A percentile compares a stretch with the other conserved stretches of the same genome.
Evolutionary conservation across 805 yeast genomes (phyloP).

Genomic region (Starmerella ratchasimensis): DNA sequence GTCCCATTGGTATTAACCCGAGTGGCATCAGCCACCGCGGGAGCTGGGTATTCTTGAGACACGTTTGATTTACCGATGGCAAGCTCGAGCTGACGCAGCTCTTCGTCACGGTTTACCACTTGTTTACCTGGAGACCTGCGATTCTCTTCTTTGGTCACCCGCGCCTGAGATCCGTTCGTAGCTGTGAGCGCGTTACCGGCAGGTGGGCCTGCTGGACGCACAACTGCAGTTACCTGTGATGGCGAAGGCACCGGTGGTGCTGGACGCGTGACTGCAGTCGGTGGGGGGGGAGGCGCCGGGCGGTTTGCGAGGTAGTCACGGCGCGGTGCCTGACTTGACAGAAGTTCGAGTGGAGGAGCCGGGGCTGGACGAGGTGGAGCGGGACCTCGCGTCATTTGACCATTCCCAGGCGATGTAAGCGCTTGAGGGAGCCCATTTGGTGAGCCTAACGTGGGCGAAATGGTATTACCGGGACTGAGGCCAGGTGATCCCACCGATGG

Average conservation of each 20-base stretch:
- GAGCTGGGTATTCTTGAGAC: not conserved
- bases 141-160: not conserved
- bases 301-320: slow-evolving; percentile 5
- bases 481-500: too few relatives aligned
- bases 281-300: slow-evolving; percentile 9
- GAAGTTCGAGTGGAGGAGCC: slow-evolving; percentile 32
- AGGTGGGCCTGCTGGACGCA: not conserved
- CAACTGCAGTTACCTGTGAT: not conserved
- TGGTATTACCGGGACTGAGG: too few relatives aligned
- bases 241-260: not conserved
- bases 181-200: too few relatives aligned
- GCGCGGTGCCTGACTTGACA: slow-evolving; percentile 3
- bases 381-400: slow-evolving; percentile 19
- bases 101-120: slow-evolving; percentile 19
- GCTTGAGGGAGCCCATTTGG: not conserved
- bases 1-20: not conserved
- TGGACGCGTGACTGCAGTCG: not conserved
- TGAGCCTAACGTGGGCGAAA: too few relatives aligned
- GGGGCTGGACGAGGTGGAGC: slow-evolving; percentile 31
- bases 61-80: slow-evolving; percentile 5
- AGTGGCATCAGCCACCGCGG: not conserved
- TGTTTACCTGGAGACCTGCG: slow-evolving; percentile 10
- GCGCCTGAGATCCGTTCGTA: too few relatives aligned
- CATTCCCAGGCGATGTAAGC: not conserved
- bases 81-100: slow-evolving; percentile 17